These are phyloP conservation scores for Viola pubescens DNA, from an alignment of 441 rosid genomes.

Conservation along the genomic window DNA sequence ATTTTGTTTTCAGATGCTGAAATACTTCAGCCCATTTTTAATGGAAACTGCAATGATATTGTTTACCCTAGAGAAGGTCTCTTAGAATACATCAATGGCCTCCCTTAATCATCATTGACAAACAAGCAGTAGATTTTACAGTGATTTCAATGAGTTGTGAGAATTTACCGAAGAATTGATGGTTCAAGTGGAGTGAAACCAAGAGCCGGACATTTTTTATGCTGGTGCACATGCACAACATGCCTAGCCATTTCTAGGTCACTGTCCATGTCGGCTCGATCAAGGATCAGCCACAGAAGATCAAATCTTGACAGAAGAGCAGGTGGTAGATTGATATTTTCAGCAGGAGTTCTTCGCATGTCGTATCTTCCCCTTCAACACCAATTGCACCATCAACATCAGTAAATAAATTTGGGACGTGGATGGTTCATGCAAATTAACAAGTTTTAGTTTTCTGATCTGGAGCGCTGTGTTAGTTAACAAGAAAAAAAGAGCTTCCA, in stretches of 20 bases:
- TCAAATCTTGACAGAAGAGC: conserved; percentile 96
- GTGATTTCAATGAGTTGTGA: conserved; percentile 6
- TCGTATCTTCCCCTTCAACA: conserved; percentile 92
- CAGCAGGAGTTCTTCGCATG: conserved; percentile 94
- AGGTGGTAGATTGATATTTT: conserved; percentile 94
- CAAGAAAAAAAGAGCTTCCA: conserved; percentile 2
- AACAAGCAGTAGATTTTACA: not conserved
- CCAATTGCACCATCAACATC: conserved; percentile 4
- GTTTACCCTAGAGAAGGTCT: not conserved
- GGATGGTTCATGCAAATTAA: conserved; percentile 1
- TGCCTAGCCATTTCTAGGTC: conserved; percentile 99
- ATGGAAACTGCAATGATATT: not conserved
- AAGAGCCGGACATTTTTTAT: conserved; percentile 86
- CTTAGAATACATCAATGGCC: not conserved
- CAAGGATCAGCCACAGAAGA: conserved; percentile 95
- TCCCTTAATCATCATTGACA: conserved; percentile 1
- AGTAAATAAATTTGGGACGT: not conserved
- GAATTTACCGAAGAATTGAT: conserved; percentile 67
- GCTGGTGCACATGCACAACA: conserved; percentile 89
- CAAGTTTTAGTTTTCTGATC: conserved; percentile 5
- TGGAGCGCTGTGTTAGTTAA: not conserved
- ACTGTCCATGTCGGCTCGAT: conserved; percentile 95
- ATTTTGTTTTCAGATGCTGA: not conserved
- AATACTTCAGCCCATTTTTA: not conserved
- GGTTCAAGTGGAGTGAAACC: conserved; percentile 91